Conservation (phyloP, 176 grass and related monocot species). For the Eragrostis nindensis region DNA sequence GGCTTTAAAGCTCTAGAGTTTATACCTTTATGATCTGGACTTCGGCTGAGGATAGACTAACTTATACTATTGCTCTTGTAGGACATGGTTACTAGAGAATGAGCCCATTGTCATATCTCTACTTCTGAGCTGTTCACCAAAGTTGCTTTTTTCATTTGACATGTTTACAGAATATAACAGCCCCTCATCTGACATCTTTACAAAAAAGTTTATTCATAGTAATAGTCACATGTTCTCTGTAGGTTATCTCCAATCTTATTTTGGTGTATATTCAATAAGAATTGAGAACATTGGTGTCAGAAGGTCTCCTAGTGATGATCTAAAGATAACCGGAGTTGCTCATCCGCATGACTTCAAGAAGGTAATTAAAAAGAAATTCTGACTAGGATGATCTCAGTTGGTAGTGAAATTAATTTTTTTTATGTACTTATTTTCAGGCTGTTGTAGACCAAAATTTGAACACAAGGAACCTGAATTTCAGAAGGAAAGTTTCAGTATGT, state of each 20-base stretch:
- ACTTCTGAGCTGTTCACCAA: background rate
- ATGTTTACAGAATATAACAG: background rate
- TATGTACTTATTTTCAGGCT: slow-evolving; percentile 42
- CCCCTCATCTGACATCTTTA: background rate
- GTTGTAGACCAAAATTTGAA: slow-evolving; percentile 53
- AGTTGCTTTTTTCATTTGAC: background rate
- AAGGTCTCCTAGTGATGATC: slow-evolving; percentile 60
- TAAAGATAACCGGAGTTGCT: slow-evolving; percentile 57
- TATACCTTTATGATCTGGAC: background rate
- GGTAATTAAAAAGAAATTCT: slow-evolving; percentile 40
- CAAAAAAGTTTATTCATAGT: background rate
- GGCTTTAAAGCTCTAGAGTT: background rate
- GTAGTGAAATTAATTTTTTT: slow-evolving; percentile 2
- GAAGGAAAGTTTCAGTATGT: slow-evolving; percentile 36
- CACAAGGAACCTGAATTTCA: slow-evolving; percentile 48
- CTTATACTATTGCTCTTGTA: background rate
- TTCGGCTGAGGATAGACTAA: background rate
- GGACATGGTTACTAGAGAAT: background rate
- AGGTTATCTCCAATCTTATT: slow-evolving; percentile 68
- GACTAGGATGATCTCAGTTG: slow-evolving; percentile 10
- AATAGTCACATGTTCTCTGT: background rate
- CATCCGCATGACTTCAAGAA: slow-evolving; percentile 62
- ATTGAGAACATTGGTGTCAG: slow-evolving; percentile 60
- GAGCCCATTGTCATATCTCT: background rate
- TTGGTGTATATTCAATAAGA: slow-evolving; percentile 69